Evolutionary conservation across 495 filamentous ascomycete genomes (phyloP), one percentile per base, ranked within the genome.

Genomic region (Lophiostoma macrostomum): DNA sequence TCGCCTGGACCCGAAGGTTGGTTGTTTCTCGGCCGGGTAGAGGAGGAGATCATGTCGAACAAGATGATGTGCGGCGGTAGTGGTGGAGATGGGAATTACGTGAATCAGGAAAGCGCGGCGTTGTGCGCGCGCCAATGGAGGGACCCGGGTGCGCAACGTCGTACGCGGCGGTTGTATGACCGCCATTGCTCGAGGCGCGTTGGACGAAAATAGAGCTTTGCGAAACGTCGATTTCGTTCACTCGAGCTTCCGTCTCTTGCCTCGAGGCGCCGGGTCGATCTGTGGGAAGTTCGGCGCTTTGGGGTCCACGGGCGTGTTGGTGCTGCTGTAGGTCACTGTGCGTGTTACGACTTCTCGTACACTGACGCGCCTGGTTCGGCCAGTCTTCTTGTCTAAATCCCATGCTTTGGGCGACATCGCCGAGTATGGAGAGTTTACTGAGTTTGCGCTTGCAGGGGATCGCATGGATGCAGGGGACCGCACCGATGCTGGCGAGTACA

Each of bases 201-300:
- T 16, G 19, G 39, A 31, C 22, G 19, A 42, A 49, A 48, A 56
- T 56, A 49, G 52, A 41, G 3, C 12, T 23, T 29, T 16, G 39
- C 24, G 35, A 32, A 14, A 29, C 48, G 19, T 40, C 16, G 14
- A 2, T 5, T 25, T 47, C n/a, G 38, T 41, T 53, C 74, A 74
- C 60, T 85, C 81, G 28, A 86, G 69, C 71, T 85, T 84, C 67
- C 85, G 79, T 69, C 83, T 72, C 76, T 88, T 88, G 50, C 85
- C 85, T 63, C 87, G 86, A 30, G 85, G 85, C 42, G 85, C 84
- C 13, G 84, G 83, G 40, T 64, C 60, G 61, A 71, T 66, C 20
- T 71, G 64, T 11, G 72, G 77, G 81, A 85, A 83, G 48, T 74
- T 61, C 39, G 83, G 82, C 22, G 81, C 85, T 25, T 53, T 56